Evolutionary conservation across 2,329 filamentous ascomycete genomes (phyloP), one percentile per base, ranked within the genome.

Genomic region (Fusarium scirpi): DNA sequence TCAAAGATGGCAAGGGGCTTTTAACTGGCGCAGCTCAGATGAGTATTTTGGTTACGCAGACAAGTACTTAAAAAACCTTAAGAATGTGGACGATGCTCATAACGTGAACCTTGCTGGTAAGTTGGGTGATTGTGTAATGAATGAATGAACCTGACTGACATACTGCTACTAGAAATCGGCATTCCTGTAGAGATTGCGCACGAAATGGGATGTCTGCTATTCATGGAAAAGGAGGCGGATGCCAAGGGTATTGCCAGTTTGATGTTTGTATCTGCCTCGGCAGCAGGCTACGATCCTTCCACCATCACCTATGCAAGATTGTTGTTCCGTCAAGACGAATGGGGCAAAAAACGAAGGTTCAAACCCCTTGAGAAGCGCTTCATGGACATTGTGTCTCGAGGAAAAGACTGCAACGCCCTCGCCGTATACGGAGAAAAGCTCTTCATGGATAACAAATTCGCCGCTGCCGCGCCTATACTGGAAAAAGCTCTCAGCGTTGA

Each of bases 401-500:
- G 73, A 27, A 74, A 69, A n/a, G 74, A 82, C 40, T 72, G 79
- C 6, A 73, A 82, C 46, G 81, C 80, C 32, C 70, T 82, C 24
- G 76, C 78, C 6, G 70, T 76, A 11, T 76, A 81, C 44, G 81
- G 78, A 18, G 74, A 78, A 55, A 27, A 71, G 27, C 74, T 79
- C 15, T 74, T 72, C 49, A 47, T 52, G 27, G 64, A 72, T 41
- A 74, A 72, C 8, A 74, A 70, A 34, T 75, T 74, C 54, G 58
- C 62, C 2, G 72, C 68, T 11, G 76, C 78, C 7, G 65, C 62
- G 25, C 54, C 52, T 18, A 46, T 67, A 7, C 58, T 79, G 13
- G 60, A 71, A 34, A 68, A 69, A 29, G 79, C 79, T 6, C 72
- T 80, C 15, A 54, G 44, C 6, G 34, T 72, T 2, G 59, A 58